Evolutionary conservation across 1,284 basidiomycete genomes (phyloP).

Genomic region (Exobasidium rhododendri): DNA sequence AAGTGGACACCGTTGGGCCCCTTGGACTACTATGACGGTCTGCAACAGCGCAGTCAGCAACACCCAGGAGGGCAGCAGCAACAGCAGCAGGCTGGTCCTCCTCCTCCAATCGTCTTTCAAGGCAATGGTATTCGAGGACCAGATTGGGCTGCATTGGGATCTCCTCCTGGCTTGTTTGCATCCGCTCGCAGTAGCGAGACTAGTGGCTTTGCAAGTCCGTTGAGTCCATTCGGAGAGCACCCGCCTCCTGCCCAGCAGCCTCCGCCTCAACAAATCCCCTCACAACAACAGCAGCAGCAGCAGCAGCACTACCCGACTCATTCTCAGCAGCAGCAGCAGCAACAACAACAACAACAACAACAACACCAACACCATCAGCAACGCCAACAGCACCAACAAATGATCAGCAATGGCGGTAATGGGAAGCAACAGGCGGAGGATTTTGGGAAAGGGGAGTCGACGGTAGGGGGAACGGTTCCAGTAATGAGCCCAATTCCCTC

Average conservation of each 20-base stretch:
- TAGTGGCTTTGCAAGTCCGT: not conserved
- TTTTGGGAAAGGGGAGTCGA: slow-evolving; percentile 21
- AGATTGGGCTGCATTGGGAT: slow-evolving; percentile 38
- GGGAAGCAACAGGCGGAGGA: slow-evolving; percentile 20
- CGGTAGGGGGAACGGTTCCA: slow-evolving; percentile 5
- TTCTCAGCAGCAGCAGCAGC: not conserved
- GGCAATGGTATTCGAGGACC: slow-evolving; percentile 14
- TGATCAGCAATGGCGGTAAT: not conserved
- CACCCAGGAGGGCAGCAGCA: slow-evolving; percentile 18
- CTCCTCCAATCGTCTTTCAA: not conserved
- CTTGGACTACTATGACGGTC: slow-evolving; percentile 37
- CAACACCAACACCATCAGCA: too few relatives aligned
- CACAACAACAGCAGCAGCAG: not conserved
- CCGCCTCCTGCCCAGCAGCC: too few relatives aligned
- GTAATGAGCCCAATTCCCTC: slow-evolving; percentile 13
- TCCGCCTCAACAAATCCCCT: not conserved
- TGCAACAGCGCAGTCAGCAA: slow-evolving; percentile 18
- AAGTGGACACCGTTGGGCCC: slow-evolving; percentile 43
- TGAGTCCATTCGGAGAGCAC: slow-evolving; percentile 6
- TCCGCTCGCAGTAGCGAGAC: not conserved
- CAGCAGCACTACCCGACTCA: too few relatives aligned
- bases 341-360: not conserved
- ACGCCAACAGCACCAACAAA: not conserved
- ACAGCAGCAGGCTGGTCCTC: not conserved
- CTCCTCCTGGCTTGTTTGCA: slow-evolving; percentile 28